phyloP scores from a whole-genome alignment of 1,284 basidiomycete species.

The Sparassis latifolia region DNA sequence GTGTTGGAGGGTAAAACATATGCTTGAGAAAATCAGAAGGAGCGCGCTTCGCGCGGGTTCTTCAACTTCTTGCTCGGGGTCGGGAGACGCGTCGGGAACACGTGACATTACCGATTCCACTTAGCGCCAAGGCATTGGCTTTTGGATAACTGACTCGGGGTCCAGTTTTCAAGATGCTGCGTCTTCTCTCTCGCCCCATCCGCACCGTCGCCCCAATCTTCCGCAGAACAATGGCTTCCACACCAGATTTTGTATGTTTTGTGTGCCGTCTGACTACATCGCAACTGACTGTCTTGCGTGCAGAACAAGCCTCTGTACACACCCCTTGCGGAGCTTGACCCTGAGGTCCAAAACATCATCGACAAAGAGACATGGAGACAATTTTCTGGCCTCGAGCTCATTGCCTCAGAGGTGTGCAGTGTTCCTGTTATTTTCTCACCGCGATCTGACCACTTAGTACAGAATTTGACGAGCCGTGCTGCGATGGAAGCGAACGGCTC shows the following conservation, averaged over 20 bases:
- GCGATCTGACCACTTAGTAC: slow-evolving; percentile 2
- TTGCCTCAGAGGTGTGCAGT: slow-evolving; percentile 77
- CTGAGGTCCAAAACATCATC: slow-evolving; percentile 94
- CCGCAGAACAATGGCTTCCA: slow-evolving; percentile 52
- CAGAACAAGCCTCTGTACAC: slow-evolving; percentile 92
- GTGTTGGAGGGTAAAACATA: too few species aligned
- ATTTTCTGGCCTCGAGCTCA: slow-evolving; percentile 95
- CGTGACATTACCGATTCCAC: too few species aligned
- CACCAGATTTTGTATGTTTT: slow-evolving; percentile 47
- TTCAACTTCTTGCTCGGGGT: too few species aligned
- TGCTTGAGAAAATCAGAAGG: too few species aligned
- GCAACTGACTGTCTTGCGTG: neutral
- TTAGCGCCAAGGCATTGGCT: neutral
- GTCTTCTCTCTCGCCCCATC: slow-evolving; percentile 21
- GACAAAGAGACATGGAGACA: slow-evolving; percentile 99
- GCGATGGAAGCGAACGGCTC: slow-evolving; percentile 99
- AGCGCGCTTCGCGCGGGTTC: too few species aligned
- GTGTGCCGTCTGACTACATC: slow-evolving; percentile 1
- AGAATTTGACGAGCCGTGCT: slow-evolving; percentile 93
- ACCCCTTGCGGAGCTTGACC: slow-evolving; percentile 85
- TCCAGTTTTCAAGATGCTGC: slow-evolving; percentile 15
- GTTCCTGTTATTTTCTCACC: neutral
- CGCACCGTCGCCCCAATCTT: slow-evolving; percentile 13
- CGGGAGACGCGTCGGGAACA: too few species aligned
- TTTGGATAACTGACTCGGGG: neutral